Evolutionary conservation across 805 yeast genomes (phyloP), one percentile per base, ranked within the genome.

Genomic region (Wickerhamomyces mucosus): DNA sequence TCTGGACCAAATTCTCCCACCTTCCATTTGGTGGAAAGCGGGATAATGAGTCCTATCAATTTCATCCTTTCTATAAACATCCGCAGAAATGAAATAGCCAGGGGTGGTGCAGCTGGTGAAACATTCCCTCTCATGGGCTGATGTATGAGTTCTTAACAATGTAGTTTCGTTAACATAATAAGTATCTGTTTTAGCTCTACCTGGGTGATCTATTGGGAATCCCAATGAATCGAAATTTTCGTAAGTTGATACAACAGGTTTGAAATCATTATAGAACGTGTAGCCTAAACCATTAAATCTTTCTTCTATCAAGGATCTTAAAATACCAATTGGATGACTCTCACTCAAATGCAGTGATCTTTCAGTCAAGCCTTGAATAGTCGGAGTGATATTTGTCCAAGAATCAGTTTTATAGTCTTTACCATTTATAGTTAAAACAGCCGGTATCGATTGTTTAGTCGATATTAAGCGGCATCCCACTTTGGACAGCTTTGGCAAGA

Each of bases 11-110:
- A 78, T 55, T 37, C 92, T 63, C 3, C 95, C 96, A 28, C 97
- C 98, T 58, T 92, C 98, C 85, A 92, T 75, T 56, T 92, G 98
- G 50, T 92, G 96, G 59, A 92, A 92, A 1, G 82, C 96, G 1
- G 98, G 97, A 52, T 92, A 92, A 55, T 92, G 98, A 0, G 97
- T 86, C 42, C 83, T 68, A 56, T 92, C 98, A 35, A 92, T 84
- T 48, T 89, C 95, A 57, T 92, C 98, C 47, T 95, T 70, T 48
- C 98, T 69, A 51, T 88, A 92, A 8, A 92, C 98, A 55, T 92
- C 98, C 1, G 97, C 98, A 10, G 94, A 71, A 28, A 92, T 88
- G 41, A 92, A 68, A 55, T 82, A 92, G 0, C 97, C 97, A 0
- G 94, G 86, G 0, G 89, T 76, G 18, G 67, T 50, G 32, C 75